These are phyloP conservation scores for Verticillium nubilum DNA, from an alignment of 2,329 filamentous ascomycete species.

Conservation along the genomic window DNA sequence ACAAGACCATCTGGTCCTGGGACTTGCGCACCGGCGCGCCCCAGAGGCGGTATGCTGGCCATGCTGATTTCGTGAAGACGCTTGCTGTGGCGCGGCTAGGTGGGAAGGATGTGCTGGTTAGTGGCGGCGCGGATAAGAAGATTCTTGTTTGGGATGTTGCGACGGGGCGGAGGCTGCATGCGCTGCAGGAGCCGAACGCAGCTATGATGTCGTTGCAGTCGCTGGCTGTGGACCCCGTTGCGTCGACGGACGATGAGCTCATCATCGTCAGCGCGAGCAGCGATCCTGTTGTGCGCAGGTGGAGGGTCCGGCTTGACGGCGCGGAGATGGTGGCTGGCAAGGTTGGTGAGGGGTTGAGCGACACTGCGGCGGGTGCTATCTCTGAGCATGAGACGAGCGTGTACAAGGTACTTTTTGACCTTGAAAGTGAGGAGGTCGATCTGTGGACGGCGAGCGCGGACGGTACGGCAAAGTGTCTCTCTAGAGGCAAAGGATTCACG, in stretches of 20 bases:
- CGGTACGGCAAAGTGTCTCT: slow-evolving; percentile 77
- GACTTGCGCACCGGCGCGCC: slow-evolving; percentile 51
- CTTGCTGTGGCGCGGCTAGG: slow-evolving; percentile 58
- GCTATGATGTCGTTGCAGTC: slow-evolving; percentile 75
- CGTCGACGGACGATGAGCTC: slow-evolving; percentile 42
- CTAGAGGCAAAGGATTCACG: slow-evolving; percentile 62
- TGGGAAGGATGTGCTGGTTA: slow-evolving; percentile 61
- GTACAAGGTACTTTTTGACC: slow-evolving; percentile 72
- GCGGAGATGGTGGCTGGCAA: slow-evolving; percentile 46
- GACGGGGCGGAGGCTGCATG: slow-evolving; percentile 64
- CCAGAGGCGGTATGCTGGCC: slow-evolving; percentile 63
- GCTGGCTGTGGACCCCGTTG: slow-evolving; percentile 67
- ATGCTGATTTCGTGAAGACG: slow-evolving; percentile 88
- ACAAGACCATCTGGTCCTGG: slow-evolving; percentile 89
- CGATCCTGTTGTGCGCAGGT: slow-evolving; percentile 73
- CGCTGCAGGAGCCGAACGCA: slow-evolving; percentile 64
- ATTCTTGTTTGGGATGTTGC: slow-evolving; percentile 78
- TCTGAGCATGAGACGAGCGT: slow-evolving; percentile 86
- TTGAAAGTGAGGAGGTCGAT: slow-evolving; percentile 56
- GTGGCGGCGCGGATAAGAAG: slow-evolving; percentile 72
- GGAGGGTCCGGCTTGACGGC: slow-evolving; percentile 53
- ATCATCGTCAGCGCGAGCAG: slow-evolving; percentile 75
- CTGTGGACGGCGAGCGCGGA: slow-evolving; percentile 93
- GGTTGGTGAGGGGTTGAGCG: neutral
- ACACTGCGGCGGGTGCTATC: slow-evolving; percentile 39